Evolutionary conservation across 495 filamentous ascomycete genomes (phyloP), one percentile per base, ranked within the genome.

Genomic region (Hyaloscypha bicolor): DNA sequence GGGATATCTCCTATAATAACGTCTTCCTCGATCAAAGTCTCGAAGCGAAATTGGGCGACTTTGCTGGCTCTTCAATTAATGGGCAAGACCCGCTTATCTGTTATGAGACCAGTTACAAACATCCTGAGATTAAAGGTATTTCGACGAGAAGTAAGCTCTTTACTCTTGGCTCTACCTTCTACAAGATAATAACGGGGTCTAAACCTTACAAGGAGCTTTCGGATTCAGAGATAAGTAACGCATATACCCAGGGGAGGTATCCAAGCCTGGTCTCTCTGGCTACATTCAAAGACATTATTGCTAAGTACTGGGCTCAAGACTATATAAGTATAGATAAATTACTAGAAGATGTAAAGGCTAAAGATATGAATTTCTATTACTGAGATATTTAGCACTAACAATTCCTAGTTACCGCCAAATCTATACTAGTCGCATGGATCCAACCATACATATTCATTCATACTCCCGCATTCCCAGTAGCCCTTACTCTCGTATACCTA

Each of bases 61-160:
- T 77, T 70, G 75, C 64, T 42, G 75, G 75, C 11, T 76, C 74
- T 31, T 71, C 75, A n/a, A 70, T 76, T 11, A 59, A 75, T 58
- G 65, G 60, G 31, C 39, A 52, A 63, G 63, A 22, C 33, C 62
- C 64, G 35, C 70, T 71, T 30, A 60, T 63, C 32, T 72, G 58
- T 62, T 74, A 70, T 66, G 65, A 69, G 39, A 72, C 74, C 19
- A 71, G 65, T 62, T 59, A 71, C 56, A 31, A 62, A 35, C 62
- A 64, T 60, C 69, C 69, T 48, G 63, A 60, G 16, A 66, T 66
- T 6, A 22, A 4, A 42, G 62, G 39, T 25, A 52, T 60, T 48
- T 65, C 66, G 39, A 51, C n/a, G 4, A 48, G 59, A 62, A 74
- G 63, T 64, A 72, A 77, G 53, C 32, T 74, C 30, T 76, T 76